phyloP scores from a whole-genome alignment of 495 filamentous ascomycete genomes.

The Hypoxylon rickii region DNA sequence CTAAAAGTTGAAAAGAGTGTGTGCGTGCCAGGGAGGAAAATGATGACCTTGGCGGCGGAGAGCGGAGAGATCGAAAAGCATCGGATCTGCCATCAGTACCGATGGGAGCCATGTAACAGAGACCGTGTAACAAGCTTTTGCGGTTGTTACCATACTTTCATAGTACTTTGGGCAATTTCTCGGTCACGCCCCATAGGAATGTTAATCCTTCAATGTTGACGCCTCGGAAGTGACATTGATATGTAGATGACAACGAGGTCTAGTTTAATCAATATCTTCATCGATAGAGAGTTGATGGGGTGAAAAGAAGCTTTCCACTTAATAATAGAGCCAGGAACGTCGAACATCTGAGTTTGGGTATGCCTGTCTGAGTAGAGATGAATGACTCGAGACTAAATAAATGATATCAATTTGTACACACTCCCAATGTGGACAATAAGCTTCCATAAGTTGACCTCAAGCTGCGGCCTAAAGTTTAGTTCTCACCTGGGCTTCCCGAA shows the following conservation, averaged over 20 bases:
- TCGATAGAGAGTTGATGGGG: neutral
- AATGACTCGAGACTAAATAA: too few species aligned
- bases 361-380: constrained; percentile 6
- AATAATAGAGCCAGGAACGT: constrained; percentile 1
- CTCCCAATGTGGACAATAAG: constrained; percentile 16
- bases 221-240: too few species aligned
- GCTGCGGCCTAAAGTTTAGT: constrained; percentile 3
- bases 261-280: neutral
- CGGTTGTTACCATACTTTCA: constrained; percentile 1
- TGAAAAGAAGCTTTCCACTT: constrained; percentile 3
- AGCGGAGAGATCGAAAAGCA: constrained; percentile 28
- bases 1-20: neutral
- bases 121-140: constrained; percentile 3
- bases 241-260: neutral
- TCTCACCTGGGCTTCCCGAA: constrained; percentile 17
- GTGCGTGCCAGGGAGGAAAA: constrained; percentile 18
- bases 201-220: too few species aligned
- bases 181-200: too few species aligned
- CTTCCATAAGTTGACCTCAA: constrained; percentile 2
- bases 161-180: too few species aligned
- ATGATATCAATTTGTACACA: too few species aligned
- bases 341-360: neutral
- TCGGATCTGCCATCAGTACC: constrained; percentile 14
- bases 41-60: constrained; percentile 27
- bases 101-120: neutral